Evolutionary conservation across 2,329 filamentous ascomycete genomes (phyloP).

Genomic region (Epichloe sp.): DNA sequence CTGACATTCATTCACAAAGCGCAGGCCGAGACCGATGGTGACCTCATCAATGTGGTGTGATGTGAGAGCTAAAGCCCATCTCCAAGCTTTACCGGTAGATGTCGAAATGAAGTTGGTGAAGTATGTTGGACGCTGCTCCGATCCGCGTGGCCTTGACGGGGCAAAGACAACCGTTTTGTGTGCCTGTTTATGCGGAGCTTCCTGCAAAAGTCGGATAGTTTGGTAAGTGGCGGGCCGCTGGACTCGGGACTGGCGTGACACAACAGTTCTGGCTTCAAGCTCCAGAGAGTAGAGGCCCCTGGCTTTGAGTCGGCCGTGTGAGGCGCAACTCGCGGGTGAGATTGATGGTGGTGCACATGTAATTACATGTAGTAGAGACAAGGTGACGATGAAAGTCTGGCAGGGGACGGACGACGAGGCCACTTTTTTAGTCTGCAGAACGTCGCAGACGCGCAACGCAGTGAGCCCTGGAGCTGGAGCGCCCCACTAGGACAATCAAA

Average conservation of each 20-base stretch:
- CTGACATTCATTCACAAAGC: slow-evolving; percentile 2
- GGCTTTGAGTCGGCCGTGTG: not conserved
- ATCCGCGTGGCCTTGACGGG: not conserved
- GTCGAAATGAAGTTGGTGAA: not conserved
- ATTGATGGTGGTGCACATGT: not conserved
- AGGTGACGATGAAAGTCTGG: not conserved
- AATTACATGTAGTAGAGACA: not conserved
- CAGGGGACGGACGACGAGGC: not conserved
- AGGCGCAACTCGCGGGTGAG: not conserved
- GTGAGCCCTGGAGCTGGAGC: no score
- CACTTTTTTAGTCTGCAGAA: no score
- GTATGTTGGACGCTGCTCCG: not conserved
- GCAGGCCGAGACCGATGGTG: not conserved
- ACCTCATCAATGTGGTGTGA: slow-evolving; percentile 3
- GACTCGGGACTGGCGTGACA: not conserved
- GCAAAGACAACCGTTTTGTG: not conserved
- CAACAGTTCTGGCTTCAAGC: not conserved
- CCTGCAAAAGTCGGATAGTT: not conserved
- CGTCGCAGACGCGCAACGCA: no score
- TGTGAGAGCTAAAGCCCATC: not conserved
- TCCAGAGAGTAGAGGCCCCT: not conserved
- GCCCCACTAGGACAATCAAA: no score
- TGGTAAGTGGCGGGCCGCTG: not conserved
- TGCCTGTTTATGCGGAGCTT: not conserved
- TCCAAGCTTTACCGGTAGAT: not conserved